A percentile compares a stretch with the other conserved stretches of the same genome.
Evolutionary conservation across 1,284 basidiomycete genomes (phyloP).

Genomic region (Apiotrichum montevideense): DNA sequence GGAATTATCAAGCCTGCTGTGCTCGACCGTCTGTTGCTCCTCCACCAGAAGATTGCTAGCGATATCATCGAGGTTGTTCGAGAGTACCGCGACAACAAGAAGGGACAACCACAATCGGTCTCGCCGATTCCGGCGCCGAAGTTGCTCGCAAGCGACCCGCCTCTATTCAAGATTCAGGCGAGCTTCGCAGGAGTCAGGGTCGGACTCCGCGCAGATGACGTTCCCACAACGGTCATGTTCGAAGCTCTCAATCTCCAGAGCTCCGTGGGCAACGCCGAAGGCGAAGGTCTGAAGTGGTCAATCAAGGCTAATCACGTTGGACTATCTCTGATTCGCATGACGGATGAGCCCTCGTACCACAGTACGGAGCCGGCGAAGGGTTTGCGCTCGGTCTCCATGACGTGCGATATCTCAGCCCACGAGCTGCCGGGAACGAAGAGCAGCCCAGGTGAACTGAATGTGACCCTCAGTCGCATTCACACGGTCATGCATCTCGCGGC

Average conservation of each 20-base stretch:
- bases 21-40: slow-evolving; percentile 39
- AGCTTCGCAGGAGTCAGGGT: slow-evolving; percentile 33
- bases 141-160: not conserved
- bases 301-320: slow-evolving; percentile 39
- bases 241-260: slow-evolving; percentile 34
- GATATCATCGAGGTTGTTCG: slow-evolving; percentile 28
- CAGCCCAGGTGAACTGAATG: slow-evolving; percentile 41
- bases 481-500: slow-evolving; percentile 89
- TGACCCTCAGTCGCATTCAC: slow-evolving; percentile 67
- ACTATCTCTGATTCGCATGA: slow-evolving; percentile 27
- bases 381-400: slow-evolving; percentile 72
- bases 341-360: slow-evolving; percentile 16
- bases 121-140: not conserved
- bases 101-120: not conserved
- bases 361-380: slow-evolving; percentile 52
- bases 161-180: slow-evolving; percentile 23
- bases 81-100: slow-evolving; percentile 11
- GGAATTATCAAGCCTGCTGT: slow-evolving; percentile 42
- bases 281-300: slow-evolving; percentile 31
- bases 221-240: slow-evolving; percentile 36
- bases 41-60: slow-evolving; percentile 36
- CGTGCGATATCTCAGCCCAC: slow-evolving; percentile 58
- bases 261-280: slow-evolving; percentile 22
- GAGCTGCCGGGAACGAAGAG: slow-evolving; percentile 32
- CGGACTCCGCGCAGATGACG: slow-evolving; percentile 40